Base-by-base conservation (phyloP, 306 rosid species). In the Medicago lupulina region DNA sequence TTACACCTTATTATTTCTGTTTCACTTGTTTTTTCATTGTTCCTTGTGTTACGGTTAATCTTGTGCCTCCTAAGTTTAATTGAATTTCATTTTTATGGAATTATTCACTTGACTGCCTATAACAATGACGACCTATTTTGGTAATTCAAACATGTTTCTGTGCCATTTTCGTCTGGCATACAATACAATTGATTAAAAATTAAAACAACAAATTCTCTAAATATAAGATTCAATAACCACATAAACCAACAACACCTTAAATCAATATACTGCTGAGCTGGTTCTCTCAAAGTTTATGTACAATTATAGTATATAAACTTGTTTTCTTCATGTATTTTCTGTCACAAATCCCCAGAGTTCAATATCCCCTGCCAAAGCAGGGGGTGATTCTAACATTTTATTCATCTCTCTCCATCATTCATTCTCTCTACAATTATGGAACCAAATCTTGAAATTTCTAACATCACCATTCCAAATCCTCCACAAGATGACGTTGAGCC, bases 331-430 rank as follows among this genome's bases (percentile, higher is more conserved):
- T 25, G 2, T 15, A 10, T 47, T 57, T 38, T 38, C 21, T 19
- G 2, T 38, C 25, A 51, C 13, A 5, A 1, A 40, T 62, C 4
- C 36, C 15, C 57, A 4, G 1, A 6, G 0, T 17, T 54, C 8
- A 10, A 14, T 40, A 51, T 74, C 77, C 71, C 77, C 77, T 69
- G 81, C 81, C 70, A 36, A 11, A 5, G 23, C 54, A 41, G 40
- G 78, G 81, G 77, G 16, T 13, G 3, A 12, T 9, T 25, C 28
- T 28, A 28, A 51, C 7, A 50, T 13, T 34, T 11, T 2, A 31
- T 18, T 8, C 19, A 16, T 25, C 41, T 50, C 19, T 59, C 25
- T 18, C 7, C 1, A 54, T 53, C 25, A 53, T 17, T 28, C 21
- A 17, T 31, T 34, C 6, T 21, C 9, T 40, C 9, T 14, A 8